Base-by-base conservation (phyloP, 345 rosid genomes). In the Clarkia xantiana region DNA sequence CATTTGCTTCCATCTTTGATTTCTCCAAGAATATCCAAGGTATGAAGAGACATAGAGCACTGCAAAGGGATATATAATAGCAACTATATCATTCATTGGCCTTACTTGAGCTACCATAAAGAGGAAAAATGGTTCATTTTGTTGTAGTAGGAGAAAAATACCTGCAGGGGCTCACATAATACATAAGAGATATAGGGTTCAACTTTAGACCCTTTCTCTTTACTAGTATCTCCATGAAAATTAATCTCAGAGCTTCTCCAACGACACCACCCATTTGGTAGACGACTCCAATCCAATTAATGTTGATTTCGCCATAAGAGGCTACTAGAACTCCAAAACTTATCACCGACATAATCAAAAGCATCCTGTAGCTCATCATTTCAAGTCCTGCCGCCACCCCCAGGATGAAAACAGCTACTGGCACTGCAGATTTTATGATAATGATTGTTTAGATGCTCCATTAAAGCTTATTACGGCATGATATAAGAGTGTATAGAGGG, bases 121-220 rank as follows among this genome's bases (percentile, higher is more conserved):
- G 9, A 29, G 36, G 9, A 1, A 4, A 29, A 29, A 29, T 29
- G 36, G 36, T 3, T 29, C 36, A 29, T 29, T 29, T 7, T 29
- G 36, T 5, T 29, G 36, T 29, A 29, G 8, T 17, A 19, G 50
- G 44, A 38, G 16, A 41, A 29, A 69, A 72, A 45, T 81, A 65
- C 97, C 97, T 90, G 94, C 97, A 86, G 56, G 97, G 97, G 59
- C 97, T 90, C 59, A 90, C 86, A 51, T 90, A 90, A 55, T 86
- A 90, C 96, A 86, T 86, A 47, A 90, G 65, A 41, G 97, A 86
- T 53, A 90, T 60, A 19, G 97, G 97, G 64, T 86, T 90, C 62
- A 86, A 44, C 56, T 86, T 90, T 65, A 90, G 74, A 56, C 97
- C 97, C 71, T 90, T 90, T 65, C 86, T 71, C 76, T 90, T 90